Percentiles rank a stretch among this genome's conserved stretches.
Evolutionary conservation across 345 rosid genomes (phyloP).

Genomic region (Viola odorata): DNA sequence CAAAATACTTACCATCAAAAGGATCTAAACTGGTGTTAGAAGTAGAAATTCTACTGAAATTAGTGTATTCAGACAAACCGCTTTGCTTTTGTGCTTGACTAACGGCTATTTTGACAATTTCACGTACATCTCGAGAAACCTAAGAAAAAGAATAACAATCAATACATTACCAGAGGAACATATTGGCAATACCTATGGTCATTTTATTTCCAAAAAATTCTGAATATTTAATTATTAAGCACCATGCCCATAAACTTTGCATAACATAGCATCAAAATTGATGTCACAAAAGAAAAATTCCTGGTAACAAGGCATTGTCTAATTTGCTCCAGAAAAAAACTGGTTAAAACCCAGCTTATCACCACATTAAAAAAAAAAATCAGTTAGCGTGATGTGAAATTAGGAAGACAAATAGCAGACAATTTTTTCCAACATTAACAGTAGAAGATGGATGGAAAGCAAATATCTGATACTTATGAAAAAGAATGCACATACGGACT

Average conservation of each 20-base stretch:
- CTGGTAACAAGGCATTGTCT: no score
- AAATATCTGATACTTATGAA: no score
- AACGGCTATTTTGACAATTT: constrained; percentile 77
- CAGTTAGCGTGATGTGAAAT: constrained; percentile 1
- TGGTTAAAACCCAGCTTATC: no score
- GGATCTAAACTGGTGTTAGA: constrained; percentile 69
- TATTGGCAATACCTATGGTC: no score
- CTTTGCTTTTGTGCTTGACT: constrained; percentile 68
- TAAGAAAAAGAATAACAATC: constrained; percentile 23
- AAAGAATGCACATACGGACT: no score
- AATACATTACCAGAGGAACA: neutral
- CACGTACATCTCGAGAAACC: constrained; percentile 79
- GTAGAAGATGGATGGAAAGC: constrained; percentile 1
- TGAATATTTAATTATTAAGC: neutral
- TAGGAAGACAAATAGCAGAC: neutral
- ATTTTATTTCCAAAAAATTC: neutral
- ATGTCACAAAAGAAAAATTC: neutral
- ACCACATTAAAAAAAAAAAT: neutral
- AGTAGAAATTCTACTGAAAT: constrained; percentile 60
- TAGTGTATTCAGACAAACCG: constrained; percentile 59
- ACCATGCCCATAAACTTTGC: no score
- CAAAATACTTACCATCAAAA: constrained; percentile 56
- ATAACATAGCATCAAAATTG: neutral
- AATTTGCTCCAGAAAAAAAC: no score
- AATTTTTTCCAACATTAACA: neutral